phyloP scores from a whole-genome alignment of 352 stramenopile genomes.

The Pythium diclinum region DNA sequence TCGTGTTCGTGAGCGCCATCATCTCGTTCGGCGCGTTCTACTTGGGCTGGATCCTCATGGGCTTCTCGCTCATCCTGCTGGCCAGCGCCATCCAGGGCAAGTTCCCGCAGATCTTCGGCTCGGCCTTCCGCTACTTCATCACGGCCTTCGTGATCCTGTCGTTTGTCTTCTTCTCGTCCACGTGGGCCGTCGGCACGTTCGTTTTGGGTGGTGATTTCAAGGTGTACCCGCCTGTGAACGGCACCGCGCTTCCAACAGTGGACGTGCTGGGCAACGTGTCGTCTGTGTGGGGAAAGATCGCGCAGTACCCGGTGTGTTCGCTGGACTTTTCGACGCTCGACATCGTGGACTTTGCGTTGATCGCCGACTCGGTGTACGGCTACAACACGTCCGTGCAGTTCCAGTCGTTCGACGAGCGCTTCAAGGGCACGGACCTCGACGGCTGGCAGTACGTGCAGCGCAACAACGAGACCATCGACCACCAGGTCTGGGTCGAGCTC shows the following conservation, averaged over 20 bases:
- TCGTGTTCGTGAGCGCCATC: constrained; percentile 75
- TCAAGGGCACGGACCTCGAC: constrained; percentile 69
- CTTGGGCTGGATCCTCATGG: constrained; percentile 81
- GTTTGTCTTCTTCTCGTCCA: constrained; percentile 87
- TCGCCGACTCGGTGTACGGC: constrained; percentile 78
- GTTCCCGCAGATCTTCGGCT: constrained; percentile 85
- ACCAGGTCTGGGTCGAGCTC: constrained; percentile 85
- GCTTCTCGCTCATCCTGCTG: constrained; percentile 73
- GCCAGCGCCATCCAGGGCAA: constrained; percentile 77
- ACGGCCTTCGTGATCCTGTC: constrained; percentile 79
- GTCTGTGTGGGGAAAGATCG: constrained; percentile 53
- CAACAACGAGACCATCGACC: constrained; percentile 59
- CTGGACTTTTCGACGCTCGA: constrained; percentile 59
- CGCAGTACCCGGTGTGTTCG: constrained; percentile 79
- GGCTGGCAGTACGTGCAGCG: constrained; percentile 75
- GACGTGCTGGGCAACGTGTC: constrained; percentile 49
- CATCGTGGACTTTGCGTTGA: constrained; percentile 86
- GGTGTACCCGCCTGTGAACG: constrained; percentile 54
- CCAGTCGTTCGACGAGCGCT: constrained; percentile 73
- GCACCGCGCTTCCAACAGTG: constrained; percentile 12
- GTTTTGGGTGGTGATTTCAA: constrained; percentile 83
- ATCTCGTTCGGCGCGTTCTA: constrained; percentile 82
- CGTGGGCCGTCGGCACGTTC: constrained; percentile 84
- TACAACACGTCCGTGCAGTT: constrained; percentile 75
- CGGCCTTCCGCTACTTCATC: constrained; percentile 85